These are phyloP conservation scores for Lepraria neglecta DNA, from an alignment of 495 filamentous ascomycete species.

Conservation along the genomic window DNA sequence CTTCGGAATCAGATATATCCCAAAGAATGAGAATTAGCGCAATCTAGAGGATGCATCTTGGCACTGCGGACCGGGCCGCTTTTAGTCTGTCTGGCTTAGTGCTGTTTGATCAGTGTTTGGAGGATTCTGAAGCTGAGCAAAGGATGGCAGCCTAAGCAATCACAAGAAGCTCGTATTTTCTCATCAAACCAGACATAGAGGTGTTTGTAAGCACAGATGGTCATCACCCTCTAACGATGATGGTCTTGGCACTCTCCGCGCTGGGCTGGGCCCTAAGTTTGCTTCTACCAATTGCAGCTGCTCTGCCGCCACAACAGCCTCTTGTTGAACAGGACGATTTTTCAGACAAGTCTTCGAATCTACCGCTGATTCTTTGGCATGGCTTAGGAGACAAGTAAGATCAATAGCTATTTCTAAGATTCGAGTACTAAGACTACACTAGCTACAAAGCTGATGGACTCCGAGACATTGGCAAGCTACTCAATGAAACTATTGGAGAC, in stretches of 20 bases:
- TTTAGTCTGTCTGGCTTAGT: too few relatives aligned
- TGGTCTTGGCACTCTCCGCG: neutral
- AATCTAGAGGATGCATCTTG: too few relatives aligned
- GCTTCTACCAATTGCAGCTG: neutral
- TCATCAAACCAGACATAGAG: too few relatives aligned
- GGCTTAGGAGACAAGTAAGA: constrained; percentile 55
- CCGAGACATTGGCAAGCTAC: constrained; percentile 55
- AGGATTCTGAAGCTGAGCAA: too few relatives aligned
- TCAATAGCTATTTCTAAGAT: neutral
- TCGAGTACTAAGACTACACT: constrained; percentile 38
- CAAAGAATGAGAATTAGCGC: too few relatives aligned
- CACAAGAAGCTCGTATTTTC: too few relatives aligned
- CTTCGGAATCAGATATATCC: too few relatives aligned
- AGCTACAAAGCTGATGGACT: constrained; percentile 73
- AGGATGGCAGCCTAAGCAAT: too few relatives aligned
- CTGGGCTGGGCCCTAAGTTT: neutral
- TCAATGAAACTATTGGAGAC: constrained; percentile 66
- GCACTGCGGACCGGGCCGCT: too few relatives aligned
- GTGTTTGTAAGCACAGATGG: too few relatives aligned
- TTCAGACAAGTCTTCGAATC: constrained; percentile 6
- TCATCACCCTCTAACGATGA: neutral
- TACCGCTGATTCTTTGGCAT: constrained; percentile 89
- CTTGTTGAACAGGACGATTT: neutral
- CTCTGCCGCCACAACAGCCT: constrained; percentile 22
- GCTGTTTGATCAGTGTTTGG: too few relatives aligned